Percentiles rank a stretch among this genome's conserved stretches.
phyloP scores from a whole-genome alignment of 1,139 yeast species.

The Geotrichum phurueaensis region DNA sequence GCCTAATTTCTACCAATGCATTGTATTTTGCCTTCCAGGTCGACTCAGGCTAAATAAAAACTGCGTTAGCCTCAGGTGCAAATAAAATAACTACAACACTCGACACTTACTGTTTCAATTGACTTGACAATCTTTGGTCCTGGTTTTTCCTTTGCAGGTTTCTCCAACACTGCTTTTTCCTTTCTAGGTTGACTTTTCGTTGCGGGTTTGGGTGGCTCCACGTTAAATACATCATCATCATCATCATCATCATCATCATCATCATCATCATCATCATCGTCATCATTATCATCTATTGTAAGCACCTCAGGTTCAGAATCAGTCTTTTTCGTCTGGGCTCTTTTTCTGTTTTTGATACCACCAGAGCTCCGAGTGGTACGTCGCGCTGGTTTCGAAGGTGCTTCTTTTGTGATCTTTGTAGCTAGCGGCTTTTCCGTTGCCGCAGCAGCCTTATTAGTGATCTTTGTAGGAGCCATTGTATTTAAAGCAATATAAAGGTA shows the following conservation, averaged over 20 bases:
- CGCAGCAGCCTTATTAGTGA: background rate
- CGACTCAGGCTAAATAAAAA: background rate
- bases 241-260: background rate
- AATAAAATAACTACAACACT: background rate
- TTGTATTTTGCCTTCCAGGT: conserved; percentile 16
- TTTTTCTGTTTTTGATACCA: background rate
- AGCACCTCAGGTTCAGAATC: background rate
- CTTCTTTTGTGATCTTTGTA: background rate
- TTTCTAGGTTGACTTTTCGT: background rate
- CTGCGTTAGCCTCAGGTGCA: background rate
- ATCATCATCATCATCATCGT: background rate
- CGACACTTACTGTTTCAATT: conserved; percentile 1
- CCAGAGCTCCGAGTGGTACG: background rate
- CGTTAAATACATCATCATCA: background rate
- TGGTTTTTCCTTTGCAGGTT: background rate
- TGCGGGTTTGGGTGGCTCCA: background rate
- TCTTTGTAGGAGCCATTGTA: conserved; percentile 2
- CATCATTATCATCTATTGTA: background rate
- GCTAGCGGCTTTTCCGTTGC: background rate
- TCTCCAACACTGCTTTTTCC: background rate
- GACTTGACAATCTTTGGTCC: background rate
- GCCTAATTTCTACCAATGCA: conserved; percentile 10
- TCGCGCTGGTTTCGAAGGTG: background rate
- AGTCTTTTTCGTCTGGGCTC: background rate
- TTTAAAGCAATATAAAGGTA: background rate